Evolutionary conservation across 2,329 filamentous ascomycete species (phyloP), one percentile per base, ranked within the genome.

Genomic region (Colletotrichum graminicola): DNA sequence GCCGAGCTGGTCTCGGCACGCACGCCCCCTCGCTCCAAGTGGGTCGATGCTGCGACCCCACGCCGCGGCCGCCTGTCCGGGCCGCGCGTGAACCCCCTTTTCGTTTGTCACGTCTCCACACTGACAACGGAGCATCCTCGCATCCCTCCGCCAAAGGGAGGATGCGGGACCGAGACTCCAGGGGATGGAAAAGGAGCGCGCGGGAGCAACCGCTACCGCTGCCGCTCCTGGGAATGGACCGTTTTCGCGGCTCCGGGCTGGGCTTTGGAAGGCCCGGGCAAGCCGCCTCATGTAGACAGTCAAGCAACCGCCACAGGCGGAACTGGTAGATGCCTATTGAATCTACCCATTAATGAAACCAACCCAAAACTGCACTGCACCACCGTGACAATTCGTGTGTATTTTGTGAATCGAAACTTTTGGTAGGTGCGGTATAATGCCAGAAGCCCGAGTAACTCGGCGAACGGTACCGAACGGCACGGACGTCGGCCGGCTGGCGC

Each of bases 21-120:
- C 52, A 63, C 39, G 61, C 64, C 60, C 55, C 71, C 69, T 69
- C 69, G 66, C 49, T 61, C 62, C 82, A 80, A 80, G 79, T 82
- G 84, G 85, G 85, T 85, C 85, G 85, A 87, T 87, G 84, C 85
- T 87, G 81, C 85, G 84, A 77, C 84, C 84, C 82, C 84, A 76
- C 82, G 80, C 79, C 79, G 79, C 74, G 68, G 76, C 29, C 65
- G 54, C 45, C 54, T 12, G 39, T 67, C 51, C 36, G 55, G 39
- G 43, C 43, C 66, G 70, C 56, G 70, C 67, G 70, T 71, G 70
- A 63, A 63, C 49, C 8, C 36, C 64, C 61, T 64, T 73, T 73
- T 66, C 72, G 72, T 73, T 73, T 62, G 69, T 73, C 72, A 66
- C 68, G 57, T 70, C 23, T 43, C 7, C n/a, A 61, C 56, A 71